Evolutionary conservation across 225 moss, liverwort and hornwort genomes (phyloP).

Genomic region (Asterella californica): DNA sequence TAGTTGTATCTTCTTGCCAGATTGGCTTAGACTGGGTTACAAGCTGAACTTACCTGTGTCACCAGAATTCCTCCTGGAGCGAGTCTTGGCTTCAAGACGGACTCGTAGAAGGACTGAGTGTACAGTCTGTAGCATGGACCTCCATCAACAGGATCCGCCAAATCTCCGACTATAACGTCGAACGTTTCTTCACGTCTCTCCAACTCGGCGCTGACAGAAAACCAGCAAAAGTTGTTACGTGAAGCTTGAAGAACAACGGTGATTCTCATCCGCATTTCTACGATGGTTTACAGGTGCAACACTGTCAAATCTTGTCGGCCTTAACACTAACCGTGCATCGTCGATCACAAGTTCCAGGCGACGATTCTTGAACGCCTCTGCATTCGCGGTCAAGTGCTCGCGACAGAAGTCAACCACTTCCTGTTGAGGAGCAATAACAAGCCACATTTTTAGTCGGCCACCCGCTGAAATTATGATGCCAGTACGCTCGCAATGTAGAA

Average conservation of each 20-base stretch:
- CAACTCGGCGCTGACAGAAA: conserved; percentile 64
- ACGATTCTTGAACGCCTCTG: conserved; percentile 57
- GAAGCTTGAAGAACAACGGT: conserved; percentile 1
- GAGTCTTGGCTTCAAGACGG: conserved; percentile 69
- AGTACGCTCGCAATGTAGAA: not conserved
- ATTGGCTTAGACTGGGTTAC: not conserved
- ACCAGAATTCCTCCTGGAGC: conserved; percentile 86
- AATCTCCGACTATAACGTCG: conserved; percentile 85
- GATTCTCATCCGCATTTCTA: not conserved
- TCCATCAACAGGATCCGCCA: conserved; percentile 87
- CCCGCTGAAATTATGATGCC: not conserved
- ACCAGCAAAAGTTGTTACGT: not conserved
- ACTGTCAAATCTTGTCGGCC: not conserved
- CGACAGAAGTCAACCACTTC: conserved; percentile 93
- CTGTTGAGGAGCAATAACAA: conserved; percentile 27
- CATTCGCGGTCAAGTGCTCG: conserved; percentile 61
- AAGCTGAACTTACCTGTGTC: conserved; percentile 55
- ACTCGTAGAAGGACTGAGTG: conserved; percentile 77
- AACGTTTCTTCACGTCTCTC: conserved; percentile 69
- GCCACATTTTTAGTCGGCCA: not conserved
- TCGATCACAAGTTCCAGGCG: conserved; percentile 83
- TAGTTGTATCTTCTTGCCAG: not conserved
- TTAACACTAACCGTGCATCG: conserved; percentile 59
- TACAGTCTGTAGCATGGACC: conserved; percentile 89
- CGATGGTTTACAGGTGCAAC: not conserved